Evolutionary conservation across 129 eudicot genomes (phyloP), one percentile per base, ranked within the genome.

Genomic region (Daucus carota): DNA sequence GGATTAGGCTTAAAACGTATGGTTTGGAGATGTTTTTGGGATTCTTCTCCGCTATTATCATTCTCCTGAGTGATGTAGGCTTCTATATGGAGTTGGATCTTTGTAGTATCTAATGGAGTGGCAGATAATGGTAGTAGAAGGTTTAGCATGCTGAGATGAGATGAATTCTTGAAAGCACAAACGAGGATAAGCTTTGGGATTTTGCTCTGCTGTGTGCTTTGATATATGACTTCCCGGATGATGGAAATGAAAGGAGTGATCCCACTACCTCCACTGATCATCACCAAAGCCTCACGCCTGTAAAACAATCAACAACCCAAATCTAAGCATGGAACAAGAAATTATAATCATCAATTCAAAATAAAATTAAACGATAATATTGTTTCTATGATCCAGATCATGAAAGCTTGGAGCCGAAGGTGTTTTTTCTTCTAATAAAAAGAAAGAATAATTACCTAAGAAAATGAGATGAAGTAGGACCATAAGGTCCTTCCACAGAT

Each of bases 401-500:
- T 20, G 0, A 16, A 68, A 16, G 24, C 13, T 17, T 67, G 45
- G 14, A 67, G 22, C 72, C 34, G 26, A 34, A 4, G 20, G 0
- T 18, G 2, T 7, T 66, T 4, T 12, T 7, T 24, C 10, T 8
- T 62, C 36, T 62, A 4, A 12, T 3, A 62, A 63, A 29, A 29
- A 31, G 38, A 63, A 31, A 29, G 22, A 46, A 46, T 8, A 63
- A 3, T 57, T 63, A 87, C 96, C 92, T 84, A 57, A 90, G 79
- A 73, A 90, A 90, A 77, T 85, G 77, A 8, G 73, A 63, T 29
- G 92, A 85, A 40, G 87, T 31, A 47, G 96, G 96, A 68, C 96
- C 92, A 77, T 90, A 90, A 41, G 96, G 96, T 46, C 96, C 96
- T 82, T 90, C 92, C 1, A 84, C 79, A 5, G 96, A 87, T 72